Percentiles rank a stretch among this genome's conserved stretches.
phyloP scores from a whole-genome alignment of 192 early-diverging fungal genomes.

The Phycomyces blakesleeanus region DNA sequence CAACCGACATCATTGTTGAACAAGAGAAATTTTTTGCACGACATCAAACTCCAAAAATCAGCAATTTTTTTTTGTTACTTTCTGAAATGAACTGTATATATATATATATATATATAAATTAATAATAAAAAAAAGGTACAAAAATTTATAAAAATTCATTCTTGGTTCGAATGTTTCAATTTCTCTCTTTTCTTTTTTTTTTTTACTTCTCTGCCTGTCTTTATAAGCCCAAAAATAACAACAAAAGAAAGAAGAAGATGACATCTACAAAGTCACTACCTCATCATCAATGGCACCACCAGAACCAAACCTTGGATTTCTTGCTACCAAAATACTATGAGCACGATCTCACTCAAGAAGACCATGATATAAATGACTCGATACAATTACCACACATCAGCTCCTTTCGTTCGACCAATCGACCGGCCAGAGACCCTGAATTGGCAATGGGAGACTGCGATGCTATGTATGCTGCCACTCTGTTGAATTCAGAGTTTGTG shows the following conservation, averaged over 20 bases:
- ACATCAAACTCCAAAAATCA: too few relatives aligned
- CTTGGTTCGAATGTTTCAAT: background rate
- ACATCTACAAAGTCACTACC: background rate
- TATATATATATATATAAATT: background rate
- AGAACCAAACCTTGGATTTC: background rate
- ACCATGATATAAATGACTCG: background rate
- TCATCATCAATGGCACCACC: background rate
- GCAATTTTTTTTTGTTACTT: too few relatives aligned
- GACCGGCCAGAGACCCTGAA: background rate
- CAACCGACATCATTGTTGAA: too few relatives aligned
- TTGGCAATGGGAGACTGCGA: constrained; percentile 8
- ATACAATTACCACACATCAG: background rate
- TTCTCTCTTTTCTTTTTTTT: background rate
- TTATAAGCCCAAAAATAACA: background rate
- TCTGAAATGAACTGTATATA: too few relatives aligned
- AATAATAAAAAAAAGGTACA: background rate
- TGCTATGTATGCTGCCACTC: background rate
- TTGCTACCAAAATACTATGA: constrained; percentile 7
- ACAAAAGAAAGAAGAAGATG: background rate
- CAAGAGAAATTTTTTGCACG: too few relatives aligned
- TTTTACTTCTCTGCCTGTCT: background rate
- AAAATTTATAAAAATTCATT: background rate
- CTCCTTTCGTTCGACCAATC: background rate
- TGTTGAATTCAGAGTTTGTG: constrained; percentile 13
- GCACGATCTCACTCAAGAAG: background rate